phyloP scores from a whole-genome alignment of 2,329 filamentous ascomycete species.

The Didymella segeticola region DNA sequence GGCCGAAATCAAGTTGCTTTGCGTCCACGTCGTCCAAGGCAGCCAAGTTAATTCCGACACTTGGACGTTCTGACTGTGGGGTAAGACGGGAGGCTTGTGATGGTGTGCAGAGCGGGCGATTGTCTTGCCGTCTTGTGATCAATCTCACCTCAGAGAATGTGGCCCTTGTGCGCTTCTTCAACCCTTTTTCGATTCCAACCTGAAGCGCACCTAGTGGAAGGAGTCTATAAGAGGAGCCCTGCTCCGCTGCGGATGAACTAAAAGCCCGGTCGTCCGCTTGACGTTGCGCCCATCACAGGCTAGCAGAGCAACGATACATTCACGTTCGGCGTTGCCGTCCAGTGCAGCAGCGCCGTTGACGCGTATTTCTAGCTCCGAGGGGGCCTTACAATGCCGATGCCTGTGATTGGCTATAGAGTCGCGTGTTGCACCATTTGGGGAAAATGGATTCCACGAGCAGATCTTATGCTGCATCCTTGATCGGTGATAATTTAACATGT shows the following conservation, averaged over 20 bases:
- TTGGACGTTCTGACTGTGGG: conserved; percentile 7
- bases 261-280: neutral
- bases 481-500: neutral
- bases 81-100: neutral
- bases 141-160: neutral
- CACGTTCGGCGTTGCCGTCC: conserved; percentile 20
- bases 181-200: neutral
- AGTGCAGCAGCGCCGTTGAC: conserved; percentile 19
- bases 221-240: conserved; percentile 1
- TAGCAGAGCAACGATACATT: conserved; percentile 1
- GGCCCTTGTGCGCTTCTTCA: neutral
- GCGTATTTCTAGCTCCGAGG: conserved; percentile 4
- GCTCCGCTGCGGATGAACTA: conserved; percentile 8
- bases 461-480: neutral
- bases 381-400: neutral
- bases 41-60: neutral
- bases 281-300: conserved; percentile 8
- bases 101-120: neutral
- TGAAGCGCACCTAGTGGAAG: neutral
- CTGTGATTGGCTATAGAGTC: conserved; percentile 8
- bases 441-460: neutral
- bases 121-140: neutral
- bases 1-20: conserved; percentile 1
- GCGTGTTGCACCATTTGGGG: conserved; percentile 1
- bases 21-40: neutral